Percentiles rank a stretch among this genome's conserved stretches.
These are phyloP conservation scores for Colletotrichum noveboracense DNA, from an alignment of 2,329 filamentous ascomycete genomes.

Conservation along the genomic window DNA sequence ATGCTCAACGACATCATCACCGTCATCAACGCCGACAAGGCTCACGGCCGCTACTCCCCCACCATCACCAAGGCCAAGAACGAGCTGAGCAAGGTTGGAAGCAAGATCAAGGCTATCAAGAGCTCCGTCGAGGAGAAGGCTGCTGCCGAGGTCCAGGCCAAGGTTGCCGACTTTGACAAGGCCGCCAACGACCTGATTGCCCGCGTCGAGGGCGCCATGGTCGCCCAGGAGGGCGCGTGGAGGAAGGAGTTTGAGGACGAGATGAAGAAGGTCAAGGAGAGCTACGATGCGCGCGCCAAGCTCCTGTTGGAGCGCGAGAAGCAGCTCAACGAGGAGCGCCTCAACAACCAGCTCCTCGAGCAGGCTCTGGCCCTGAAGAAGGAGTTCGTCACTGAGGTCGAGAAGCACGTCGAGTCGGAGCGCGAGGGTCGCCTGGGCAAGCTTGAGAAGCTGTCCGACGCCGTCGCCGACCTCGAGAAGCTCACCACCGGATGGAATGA, in stretches of 20 bases:
- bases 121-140: conserved; percentile 71
- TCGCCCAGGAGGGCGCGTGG: conserved; percentile 81
- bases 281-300: conserved; percentile 81
- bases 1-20: conserved; percentile 96
- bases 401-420: conserved; percentile 85
- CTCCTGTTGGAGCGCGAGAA: conserved; percentile 80
- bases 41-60: conserved; percentile 76
- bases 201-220: conserved; percentile 85
- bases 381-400: conserved; percentile 79
- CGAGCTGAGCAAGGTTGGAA: conserved; percentile 78
- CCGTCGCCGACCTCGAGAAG: conserved; percentile 83
- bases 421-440: conserved; percentile 86
- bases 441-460: conserved; percentile 78
- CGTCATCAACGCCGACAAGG: conserved; percentile 86
- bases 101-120: conserved; percentile 79
- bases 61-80: conserved; percentile 86
- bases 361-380: conserved; percentile 90
- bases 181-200: conserved; percentile 87
- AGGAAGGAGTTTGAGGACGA: conserved; percentile 87
- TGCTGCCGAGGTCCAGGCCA: conserved; percentile 75
- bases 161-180: conserved; percentile 79
- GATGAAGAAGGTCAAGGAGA: conserved; percentile 77
- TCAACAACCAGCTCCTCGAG: conserved; percentile 85
- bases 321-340: conserved; percentile 80
- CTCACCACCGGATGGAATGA: conserved; percentile 89